Conservation (phyloP, 1,139 yeast species). For the Pichia cactophila region DNA sequence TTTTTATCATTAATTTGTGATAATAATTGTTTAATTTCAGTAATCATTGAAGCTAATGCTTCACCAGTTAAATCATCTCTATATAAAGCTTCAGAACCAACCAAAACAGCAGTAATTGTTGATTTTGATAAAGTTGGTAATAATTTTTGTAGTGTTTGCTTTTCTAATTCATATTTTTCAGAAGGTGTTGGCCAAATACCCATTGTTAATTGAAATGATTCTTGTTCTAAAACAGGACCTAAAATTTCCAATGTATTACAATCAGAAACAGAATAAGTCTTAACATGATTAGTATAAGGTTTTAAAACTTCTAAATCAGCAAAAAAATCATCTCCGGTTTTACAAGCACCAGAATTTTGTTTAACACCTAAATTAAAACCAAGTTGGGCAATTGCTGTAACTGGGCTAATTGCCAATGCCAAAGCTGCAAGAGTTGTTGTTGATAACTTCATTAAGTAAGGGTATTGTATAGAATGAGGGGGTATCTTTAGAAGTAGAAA, state of each 20-base stretch:
- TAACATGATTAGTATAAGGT: conserved; percentile 52
- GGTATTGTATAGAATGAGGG: not conserved
- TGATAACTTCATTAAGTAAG: conserved; percentile 22
- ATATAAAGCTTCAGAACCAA: conserved; percentile 89
- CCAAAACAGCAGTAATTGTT: conserved; percentile 66
- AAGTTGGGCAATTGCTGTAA: conserved; percentile 15
- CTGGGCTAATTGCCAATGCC: conserved; percentile 23
- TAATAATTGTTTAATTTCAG: conserved; percentile 49
- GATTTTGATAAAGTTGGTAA: conserved; percentile 63
- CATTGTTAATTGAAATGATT: conserved; percentile 61
- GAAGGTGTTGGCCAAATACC: conserved; percentile 92
- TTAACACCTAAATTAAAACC: conserved; percentile 75
- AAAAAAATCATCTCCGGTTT: conserved; percentile 57
- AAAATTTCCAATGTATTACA: conserved; percentile 77
- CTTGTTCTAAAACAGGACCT: conserved; percentile 78
- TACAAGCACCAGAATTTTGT: conserved; percentile 63
- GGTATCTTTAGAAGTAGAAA: too few species aligned
- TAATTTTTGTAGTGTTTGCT: conserved; percentile 56
- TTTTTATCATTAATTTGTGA: conserved; percentile 62
- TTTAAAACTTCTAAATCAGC: conserved; percentile 53
- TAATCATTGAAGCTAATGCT: conserved; percentile 57
- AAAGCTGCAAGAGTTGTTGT: conserved; percentile 24
- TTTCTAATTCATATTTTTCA: conserved; percentile 62
- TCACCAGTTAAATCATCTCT: conserved; percentile 71
- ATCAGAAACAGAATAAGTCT: conserved; percentile 81